phyloP scores from a whole-genome alignment of 176 grass and related monocot species.

The Ampelocalamus luodianensis region DNA sequence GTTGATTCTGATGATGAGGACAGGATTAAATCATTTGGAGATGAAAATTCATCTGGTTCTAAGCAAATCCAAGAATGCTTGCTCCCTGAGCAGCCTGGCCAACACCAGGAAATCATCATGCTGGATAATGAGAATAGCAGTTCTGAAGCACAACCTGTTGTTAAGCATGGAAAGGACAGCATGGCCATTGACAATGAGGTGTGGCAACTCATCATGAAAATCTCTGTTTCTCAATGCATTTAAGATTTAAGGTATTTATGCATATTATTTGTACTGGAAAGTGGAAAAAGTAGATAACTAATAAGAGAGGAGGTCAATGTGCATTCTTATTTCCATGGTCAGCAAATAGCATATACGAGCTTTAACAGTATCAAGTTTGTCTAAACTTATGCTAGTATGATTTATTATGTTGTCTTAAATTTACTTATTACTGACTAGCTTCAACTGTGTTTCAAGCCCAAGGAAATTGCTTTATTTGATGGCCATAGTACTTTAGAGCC shows the following conservation, averaged over 20 bases:
- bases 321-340: background rate
- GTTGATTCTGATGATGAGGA: constrained; percentile 43
- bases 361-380: constrained; percentile 18
- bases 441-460: constrained; percentile 15
- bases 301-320: background rate
- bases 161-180: constrained; percentile 14
- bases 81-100: background rate
- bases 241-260: background rate
- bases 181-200: constrained; percentile 41
- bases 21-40: constrained; percentile 26
- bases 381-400: constrained; percentile 18
- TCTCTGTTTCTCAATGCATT: constrained; percentile 8
- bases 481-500: constrained; percentile 8
- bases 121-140: constrained; percentile 12
- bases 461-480: constrained; percentile 28
- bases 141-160: constrained; percentile 35
- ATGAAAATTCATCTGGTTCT: constrained; percentile 34
- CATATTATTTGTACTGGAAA: constrained; percentile 23
- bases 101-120: constrained; percentile 20
- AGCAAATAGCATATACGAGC: background rate
- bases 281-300: background rate
- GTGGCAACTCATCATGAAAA: background rate
- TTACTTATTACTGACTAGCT: constrained; percentile 19
- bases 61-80: constrained; percentile 11
- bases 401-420: constrained; percentile 8